A percentile compares a stretch with the other conserved stretches of the same genome.
Conservation (phyloP, 495 filamentous ascomycete genomes). For the Podospora conica region DNA sequence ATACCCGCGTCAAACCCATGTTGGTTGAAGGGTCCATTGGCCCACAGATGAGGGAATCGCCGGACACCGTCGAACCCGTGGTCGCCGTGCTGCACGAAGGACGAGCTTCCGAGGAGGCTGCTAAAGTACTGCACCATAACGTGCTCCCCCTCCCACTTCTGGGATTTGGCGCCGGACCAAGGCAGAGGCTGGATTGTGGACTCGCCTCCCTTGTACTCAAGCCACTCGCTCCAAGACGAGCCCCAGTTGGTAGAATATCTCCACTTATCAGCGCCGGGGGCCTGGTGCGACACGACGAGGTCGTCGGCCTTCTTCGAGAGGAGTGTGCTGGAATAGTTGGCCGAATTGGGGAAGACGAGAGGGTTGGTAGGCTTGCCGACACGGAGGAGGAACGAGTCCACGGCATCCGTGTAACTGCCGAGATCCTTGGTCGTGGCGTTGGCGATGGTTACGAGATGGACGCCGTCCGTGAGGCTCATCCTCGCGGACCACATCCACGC, state of each 20-base stretch:
- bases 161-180: slow-evolving; percentile 57
- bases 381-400: slow-evolving; percentile 46
- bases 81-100: slow-evolving; percentile 55
- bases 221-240: slow-evolving; percentile 55
- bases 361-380: slow-evolving; percentile 45
- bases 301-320: slow-evolving; percentile 33
- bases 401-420: slow-evolving; percentile 39
- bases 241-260: slow-evolving; percentile 60
- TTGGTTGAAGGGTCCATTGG: slow-evolving; percentile 58
- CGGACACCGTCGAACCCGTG: slow-evolving; percentile 29
- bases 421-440: slow-evolving; percentile 45
- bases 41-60: slow-evolving; percentile 59
- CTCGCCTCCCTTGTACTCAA: slow-evolving; percentile 49
- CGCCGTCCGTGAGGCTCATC: slow-evolving; percentile 42
- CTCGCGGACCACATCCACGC: slow-evolving; percentile 49
- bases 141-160: slow-evolving; percentile 61
- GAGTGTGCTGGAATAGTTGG: slow-evolving; percentile 53
- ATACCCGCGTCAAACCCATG: slow-evolving; percentile 61
- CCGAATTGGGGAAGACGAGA: slow-evolving; percentile 50
- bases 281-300: slow-evolving; percentile 51
- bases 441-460: slow-evolving; percentile 57
- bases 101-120: slow-evolving; percentile 52
- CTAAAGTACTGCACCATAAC: slow-evolving; percentile 63
- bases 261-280: slow-evolving; percentile 57
- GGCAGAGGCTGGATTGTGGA: slow-evolving; percentile 42